These are phyloP conservation scores for Rosellinia necatrix DNA, from an alignment of 2,329 filamentous ascomycete genomes.

Conservation along the genomic window DNA sequence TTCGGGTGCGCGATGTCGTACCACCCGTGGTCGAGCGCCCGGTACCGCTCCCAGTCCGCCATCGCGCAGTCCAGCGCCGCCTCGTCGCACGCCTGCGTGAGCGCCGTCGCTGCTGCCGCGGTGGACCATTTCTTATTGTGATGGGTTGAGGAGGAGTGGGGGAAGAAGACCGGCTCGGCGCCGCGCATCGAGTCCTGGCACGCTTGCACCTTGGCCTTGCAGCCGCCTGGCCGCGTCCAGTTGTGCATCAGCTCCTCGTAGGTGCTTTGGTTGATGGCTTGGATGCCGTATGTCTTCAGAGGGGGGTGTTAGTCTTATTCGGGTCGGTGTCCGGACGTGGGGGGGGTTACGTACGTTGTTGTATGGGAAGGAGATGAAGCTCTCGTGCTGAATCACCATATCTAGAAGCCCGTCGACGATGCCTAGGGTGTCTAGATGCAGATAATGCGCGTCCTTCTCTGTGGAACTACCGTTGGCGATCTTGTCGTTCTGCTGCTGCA, in stretches of 20 bases:
- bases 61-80: slow-evolving; percentile 50
- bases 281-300: slow-evolving; percentile 33
- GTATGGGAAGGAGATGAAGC: slow-evolving; percentile 13
- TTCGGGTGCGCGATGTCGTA: slow-evolving; percentile 59
- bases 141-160: slow-evolving; percentile 36
- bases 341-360: slow-evolving; percentile 11
- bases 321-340: too few relatives aligned
- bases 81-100: slow-evolving; percentile 47
- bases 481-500: slow-evolving; percentile 34
- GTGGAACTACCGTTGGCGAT: slow-evolving; percentile 28
- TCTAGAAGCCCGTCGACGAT: slow-evolving; percentile 38
- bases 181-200: slow-evolving; percentile 51
- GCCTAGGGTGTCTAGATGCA: slow-evolving; percentile 36
- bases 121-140: too few relatives aligned
- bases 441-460: slow-evolving; percentile 23
- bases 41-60: slow-evolving; percentile 5
- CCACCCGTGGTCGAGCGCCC: slow-evolving; percentile 47
- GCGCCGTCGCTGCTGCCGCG: slow-evolving; percentile 40
- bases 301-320: not conserved
- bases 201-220: slow-evolving; percentile 52
- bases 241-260: slow-evolving; percentile 15
- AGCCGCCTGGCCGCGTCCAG: slow-evolving; percentile 43
- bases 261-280: slow-evolving; percentile 1
- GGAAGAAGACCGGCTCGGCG: slow-evolving; percentile 52
- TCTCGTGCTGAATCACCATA: slow-evolving; percentile 27